Base-by-base conservation (phyloP, 164 flowering plant genomes). In the Berberis vulgaris region DNA sequence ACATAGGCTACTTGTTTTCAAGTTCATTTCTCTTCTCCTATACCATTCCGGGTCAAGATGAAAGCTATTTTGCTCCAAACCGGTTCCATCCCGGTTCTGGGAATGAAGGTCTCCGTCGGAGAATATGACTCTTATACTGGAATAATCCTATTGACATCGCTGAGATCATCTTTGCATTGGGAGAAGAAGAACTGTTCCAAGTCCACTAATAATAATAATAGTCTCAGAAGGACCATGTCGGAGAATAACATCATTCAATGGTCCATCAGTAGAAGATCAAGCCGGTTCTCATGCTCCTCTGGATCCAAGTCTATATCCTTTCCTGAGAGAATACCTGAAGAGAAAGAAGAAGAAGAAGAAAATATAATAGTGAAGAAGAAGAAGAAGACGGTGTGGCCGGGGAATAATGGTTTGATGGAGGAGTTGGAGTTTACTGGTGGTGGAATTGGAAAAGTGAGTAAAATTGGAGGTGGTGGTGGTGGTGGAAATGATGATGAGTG, bases 21-120 rank as follows among this genome's bases (percentile, higher is more conserved):
- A 26, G 26, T 26, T 26, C 26, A 26, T 26, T 26, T 26, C 26
- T 26, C 26, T 26, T 26, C 26, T 26, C 26, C 26, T 26, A 26
- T 26, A 26, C 26, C 26, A 26, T 26, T 26, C 26, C 26, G 26
- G 26, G 26, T 26, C 26, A 26, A 26, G 26, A 86, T 86, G 92
- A 71, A 77, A 65, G 70, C 85, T 5, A 56, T 74, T 26, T 71
- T 86, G 1, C 50, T 79, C 6, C 69, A 90, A 65, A 80, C 87
- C 61, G 79, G 82, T 45, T 84, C 90, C 5, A 59, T 53, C 5
- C 69, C 69, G 69, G 62, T 67, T 61, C 70, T 9, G 10, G 44
- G 3, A 58, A 77, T 49, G 72, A 12, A 11, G 7, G 68, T 63
- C 7, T 64, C 74, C 1, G 52, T 70, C 54, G 47, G 66, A 40